Evolutionary conservation across 164 flowering plant species (phyloP).

Genomic region (grape (Vitis vinifera)): DNA sequence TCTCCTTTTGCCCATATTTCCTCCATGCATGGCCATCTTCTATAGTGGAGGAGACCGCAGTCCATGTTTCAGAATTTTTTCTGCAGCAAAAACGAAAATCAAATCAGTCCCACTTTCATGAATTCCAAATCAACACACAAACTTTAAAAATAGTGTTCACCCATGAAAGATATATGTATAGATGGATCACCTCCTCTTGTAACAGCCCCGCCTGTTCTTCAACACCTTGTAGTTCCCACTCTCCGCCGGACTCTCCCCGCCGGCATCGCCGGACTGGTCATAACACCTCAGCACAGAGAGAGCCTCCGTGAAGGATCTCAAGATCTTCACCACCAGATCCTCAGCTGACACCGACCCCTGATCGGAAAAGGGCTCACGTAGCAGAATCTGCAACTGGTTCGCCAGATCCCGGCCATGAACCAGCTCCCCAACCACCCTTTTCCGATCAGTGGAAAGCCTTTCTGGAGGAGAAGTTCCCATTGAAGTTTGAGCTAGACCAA

Average conservation of each 20-base stretch:
- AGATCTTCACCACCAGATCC: constrained; percentile 20
- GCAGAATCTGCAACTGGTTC: constrained; percentile 17
- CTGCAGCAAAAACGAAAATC: constrained; percentile 16
- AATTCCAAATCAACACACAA: no score
- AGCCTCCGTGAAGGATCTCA: constrained; percentile 19
- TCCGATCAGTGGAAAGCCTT: not conserved
- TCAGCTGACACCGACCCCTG: constrained; percentile 4
- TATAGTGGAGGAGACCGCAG: constrained; percentile 15
- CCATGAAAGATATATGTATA: not conserved
- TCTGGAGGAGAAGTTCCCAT: constrained; percentile 3
- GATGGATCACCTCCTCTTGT: constrained; percentile 29
- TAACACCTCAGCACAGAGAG: constrained; percentile 14
- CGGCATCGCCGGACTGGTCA: constrained; percentile 33
- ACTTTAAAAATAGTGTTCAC: no score
- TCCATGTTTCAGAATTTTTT: constrained; percentile 22
- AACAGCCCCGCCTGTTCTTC: constrained; percentile 25
- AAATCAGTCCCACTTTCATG: not conserved
- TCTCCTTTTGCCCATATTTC: constrained; percentile 74
- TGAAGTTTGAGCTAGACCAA: not conserved
- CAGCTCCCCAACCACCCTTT: constrained; percentile 18
- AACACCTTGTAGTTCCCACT: constrained; percentile 1
- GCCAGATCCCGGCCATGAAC: constrained; percentile 24
- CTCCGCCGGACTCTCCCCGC: constrained; percentile 4
- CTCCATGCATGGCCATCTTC: constrained; percentile 66
- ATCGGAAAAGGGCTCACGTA: not conserved